These are phyloP conservation scores for Curvularia spicifera DNA, from an alignment of 2,329 filamentous ascomycete genomes.

Conservation along the genomic window DNA sequence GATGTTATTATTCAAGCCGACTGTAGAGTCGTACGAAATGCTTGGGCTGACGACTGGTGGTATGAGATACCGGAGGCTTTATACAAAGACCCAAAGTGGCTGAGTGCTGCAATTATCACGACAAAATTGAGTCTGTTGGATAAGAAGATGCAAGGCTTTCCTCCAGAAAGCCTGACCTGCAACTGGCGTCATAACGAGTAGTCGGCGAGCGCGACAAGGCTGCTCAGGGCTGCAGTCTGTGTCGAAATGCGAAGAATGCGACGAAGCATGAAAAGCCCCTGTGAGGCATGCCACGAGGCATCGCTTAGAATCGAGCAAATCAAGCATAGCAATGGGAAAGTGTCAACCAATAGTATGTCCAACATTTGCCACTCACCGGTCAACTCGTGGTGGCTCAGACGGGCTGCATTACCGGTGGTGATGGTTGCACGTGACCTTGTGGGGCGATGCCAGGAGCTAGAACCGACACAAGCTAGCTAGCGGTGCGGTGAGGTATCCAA, in stretches of 20 bases:
- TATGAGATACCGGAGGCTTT: not conserved
- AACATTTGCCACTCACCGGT: not conserved
- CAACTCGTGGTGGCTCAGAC: not conserved
- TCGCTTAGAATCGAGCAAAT: conserved; percentile 21
- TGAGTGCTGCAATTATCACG: not conserved
- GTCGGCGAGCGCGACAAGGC: not conserved
- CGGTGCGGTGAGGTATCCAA: conserved; percentile 21
- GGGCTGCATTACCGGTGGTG: not conserved
- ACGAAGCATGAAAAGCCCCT: conserved; percentile 11
- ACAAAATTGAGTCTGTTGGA: not conserved
- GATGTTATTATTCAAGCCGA: not conserved
- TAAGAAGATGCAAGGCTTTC: not conserved
- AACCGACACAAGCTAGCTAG: not conserved
- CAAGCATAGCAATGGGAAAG: not conserved
- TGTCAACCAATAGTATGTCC: conserved; percentile 11
- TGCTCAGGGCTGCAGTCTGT: not conserved
- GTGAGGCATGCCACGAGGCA: conserved; percentile 17
- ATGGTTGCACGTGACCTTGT: not conserved
- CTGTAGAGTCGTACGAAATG: not conserved
- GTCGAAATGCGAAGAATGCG: conserved; percentile 41
- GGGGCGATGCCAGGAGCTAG: conserved; percentile 10
- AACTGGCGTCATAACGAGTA: not conserved
- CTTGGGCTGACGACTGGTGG: not conserved
- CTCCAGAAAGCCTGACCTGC: not conserved
- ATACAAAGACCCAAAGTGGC: not conserved